phyloP scores from a whole-genome alignment of 2,329 filamentous ascomycete genomes.

The Clarireedia homoeocarpa region DNA sequence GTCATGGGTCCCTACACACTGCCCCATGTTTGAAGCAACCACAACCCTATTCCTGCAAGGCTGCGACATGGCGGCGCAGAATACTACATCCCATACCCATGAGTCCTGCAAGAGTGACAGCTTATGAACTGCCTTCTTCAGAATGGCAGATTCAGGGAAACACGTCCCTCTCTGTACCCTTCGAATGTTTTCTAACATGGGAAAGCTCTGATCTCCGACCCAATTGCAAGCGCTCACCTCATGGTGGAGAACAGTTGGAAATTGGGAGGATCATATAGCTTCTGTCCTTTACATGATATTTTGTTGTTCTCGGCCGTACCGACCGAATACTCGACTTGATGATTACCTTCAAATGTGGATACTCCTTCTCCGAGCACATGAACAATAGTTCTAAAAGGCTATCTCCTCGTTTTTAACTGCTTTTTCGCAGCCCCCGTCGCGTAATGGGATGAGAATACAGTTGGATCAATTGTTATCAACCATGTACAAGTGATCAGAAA shows the following conservation, averaged over 20 bases:
- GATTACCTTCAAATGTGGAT: too few relatives aligned
- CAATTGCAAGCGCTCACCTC: too few relatives aligned
- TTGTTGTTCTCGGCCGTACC: neutral
- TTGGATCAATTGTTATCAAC: too few relatives aligned
- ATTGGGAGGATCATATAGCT: slow-evolving; percentile 1
- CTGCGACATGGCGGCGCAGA: neutral
- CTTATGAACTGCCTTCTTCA: neutral
- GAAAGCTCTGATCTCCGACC: too few relatives aligned
- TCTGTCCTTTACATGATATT: neutral
- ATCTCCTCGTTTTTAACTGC: too few relatives aligned
- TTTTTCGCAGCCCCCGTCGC: too few relatives aligned
- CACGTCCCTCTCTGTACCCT: too few relatives aligned
- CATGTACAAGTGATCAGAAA: too few relatives aligned
- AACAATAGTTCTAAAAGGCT: too few relatives aligned
- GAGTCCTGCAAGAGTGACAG: neutral
- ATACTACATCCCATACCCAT: neutral
- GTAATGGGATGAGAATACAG: too few relatives aligned
- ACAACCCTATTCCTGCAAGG: slow-evolving; percentile 7
- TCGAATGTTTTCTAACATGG: too few relatives aligned
- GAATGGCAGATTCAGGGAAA: neutral
- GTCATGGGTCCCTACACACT: neutral
- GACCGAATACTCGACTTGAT: neutral
- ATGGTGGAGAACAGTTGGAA: neutral
- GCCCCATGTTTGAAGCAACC: neutral
- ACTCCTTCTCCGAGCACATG: too few relatives aligned